Evolutionary conservation across 805 yeast species (phyloP).

Genomic region (Metschnikowia koreensis): DNA sequence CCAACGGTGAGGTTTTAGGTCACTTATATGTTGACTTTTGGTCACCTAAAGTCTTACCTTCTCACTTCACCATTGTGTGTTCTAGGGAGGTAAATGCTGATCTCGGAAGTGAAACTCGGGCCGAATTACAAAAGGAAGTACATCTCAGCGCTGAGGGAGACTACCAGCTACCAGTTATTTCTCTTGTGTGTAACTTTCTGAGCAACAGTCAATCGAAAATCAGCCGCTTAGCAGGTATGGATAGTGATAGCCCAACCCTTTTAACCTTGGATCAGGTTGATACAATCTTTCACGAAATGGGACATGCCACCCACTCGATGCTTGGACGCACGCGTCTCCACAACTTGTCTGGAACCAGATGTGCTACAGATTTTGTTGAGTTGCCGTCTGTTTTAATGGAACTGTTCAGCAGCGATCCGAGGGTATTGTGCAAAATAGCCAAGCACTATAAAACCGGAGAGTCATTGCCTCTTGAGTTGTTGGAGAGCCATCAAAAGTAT

Average conservation of each 20-base stretch:
- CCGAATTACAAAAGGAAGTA: constrained; percentile 24
- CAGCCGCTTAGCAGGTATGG: constrained; percentile 28
- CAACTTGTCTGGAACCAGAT: constrained; percentile 91
- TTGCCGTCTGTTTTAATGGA: constrained; percentile 97
- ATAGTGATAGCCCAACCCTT: constrained; percentile 44
- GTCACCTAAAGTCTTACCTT: constrained; percentile 77
- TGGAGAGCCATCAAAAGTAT: constrained; percentile 52
- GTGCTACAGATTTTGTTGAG: constrained; percentile 95
- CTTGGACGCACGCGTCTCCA: constrained; percentile 87
- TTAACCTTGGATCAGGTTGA: constrained; percentile 79
- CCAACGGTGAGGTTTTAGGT: constrained; percentile 60
- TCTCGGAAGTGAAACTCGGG: constrained; percentile 29
- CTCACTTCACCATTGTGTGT: constrained; percentile 94
- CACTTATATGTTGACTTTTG: constrained; percentile 85
- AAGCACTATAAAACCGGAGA: constrained; percentile 67
- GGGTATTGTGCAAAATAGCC: constrained; percentile 73
- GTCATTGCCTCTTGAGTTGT: constrained; percentile 49
- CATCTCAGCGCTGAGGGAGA: constrained; percentile 45
- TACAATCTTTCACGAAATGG: constrained; percentile 97
- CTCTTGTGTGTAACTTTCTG: constrained; percentile 79
- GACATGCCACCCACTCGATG: constrained; percentile 98
- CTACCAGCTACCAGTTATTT: constrained; percentile 85
- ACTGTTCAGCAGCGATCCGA: constrained; percentile 77
- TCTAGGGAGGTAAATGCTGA: constrained; percentile 68
- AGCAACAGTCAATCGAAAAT: constrained; percentile 15